These are phyloP conservation scores for Balamuthia mandrillaris DNA, from an alignment of 208 protist species.

Conservation along the genomic window DNA sequence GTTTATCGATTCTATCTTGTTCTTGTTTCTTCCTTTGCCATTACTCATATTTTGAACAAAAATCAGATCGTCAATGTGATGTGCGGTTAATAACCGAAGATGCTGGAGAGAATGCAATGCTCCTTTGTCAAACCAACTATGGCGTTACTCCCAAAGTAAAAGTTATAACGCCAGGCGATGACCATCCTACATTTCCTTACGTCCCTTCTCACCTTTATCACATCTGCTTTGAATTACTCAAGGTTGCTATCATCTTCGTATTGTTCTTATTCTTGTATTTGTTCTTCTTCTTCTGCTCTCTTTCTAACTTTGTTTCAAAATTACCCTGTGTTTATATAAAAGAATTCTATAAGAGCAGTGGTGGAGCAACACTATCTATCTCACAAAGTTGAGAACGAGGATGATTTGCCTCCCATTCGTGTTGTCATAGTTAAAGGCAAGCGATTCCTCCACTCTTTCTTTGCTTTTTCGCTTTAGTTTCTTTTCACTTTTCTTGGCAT, in stretches of 20 bases:
- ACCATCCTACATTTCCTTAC: background rate
- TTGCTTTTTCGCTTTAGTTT: too few relatives aligned
- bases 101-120: background rate
- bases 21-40: too few relatives aligned
- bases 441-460: too few relatives aligned
- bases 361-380: background rate
- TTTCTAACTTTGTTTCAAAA: background rate
- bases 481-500: too few relatives aligned
- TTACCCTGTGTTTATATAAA: too few relatives aligned
- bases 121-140: constrained; percentile 25
- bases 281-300: background rate
- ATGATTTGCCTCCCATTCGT: background rate
- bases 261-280: background rate
- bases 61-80: too few relatives aligned
- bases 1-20: too few relatives aligned
- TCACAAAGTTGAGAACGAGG: background rate
- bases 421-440: constrained; percentile 32
- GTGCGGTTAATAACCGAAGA: background rate
- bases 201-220: constrained; percentile 32
- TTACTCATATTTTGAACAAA: too few relatives aligned
- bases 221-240: constrained; percentile 18
- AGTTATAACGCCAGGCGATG: background rate
- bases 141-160: background rate
- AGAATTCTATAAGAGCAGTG: constrained; percentile 25
- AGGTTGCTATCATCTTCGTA: background rate